Percentiles rank a stretch among this genome's conserved stretches.
Evolutionary conservation across 2,329 filamentous ascomycete genomes (phyloP).

Genomic region (Mariannaea elegans): DNA sequence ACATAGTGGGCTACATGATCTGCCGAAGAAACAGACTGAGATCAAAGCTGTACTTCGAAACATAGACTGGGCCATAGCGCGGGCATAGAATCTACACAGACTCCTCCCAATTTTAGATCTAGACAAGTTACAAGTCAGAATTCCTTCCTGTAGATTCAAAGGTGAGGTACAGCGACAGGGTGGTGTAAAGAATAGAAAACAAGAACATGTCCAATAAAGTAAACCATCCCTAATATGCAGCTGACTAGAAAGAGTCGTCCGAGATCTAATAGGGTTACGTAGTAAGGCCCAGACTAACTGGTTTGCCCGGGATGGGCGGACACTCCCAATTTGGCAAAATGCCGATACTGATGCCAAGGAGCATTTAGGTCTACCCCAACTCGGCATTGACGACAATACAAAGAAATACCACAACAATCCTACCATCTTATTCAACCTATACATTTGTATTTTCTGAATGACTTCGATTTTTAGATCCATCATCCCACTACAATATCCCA

Average conservation of each 20-base stretch:
- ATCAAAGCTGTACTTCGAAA: neutral
- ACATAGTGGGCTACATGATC: neutral
- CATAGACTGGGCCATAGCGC: neutral
- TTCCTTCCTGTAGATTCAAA: neutral
- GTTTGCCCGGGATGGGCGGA: neutral
- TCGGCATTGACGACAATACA: neutral
- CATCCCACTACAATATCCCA: neutral
- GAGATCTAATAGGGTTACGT: neutral
- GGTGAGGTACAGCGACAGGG: too few species aligned
- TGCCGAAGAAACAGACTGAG: neutral
- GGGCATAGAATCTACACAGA: neutral
- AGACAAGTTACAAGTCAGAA: neutral
- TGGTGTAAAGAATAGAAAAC: too few species aligned
- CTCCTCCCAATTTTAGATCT: neutral
- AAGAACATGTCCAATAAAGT: too few species aligned
- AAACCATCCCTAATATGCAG: too few species aligned
- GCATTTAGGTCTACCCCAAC: neutral
- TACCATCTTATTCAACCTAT: neutral
- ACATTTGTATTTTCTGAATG: neutral
- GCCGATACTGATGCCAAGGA: neutral
- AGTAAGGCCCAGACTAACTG: neutral
- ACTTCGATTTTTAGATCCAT: neutral
- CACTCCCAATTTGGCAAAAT: neutral
- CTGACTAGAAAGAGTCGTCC: neutral
- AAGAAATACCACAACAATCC: neutral